phyloP scores from a whole-genome alignment of 2,329 filamentous ascomycete genomes.

The Phialophora chinensis region DNA sequence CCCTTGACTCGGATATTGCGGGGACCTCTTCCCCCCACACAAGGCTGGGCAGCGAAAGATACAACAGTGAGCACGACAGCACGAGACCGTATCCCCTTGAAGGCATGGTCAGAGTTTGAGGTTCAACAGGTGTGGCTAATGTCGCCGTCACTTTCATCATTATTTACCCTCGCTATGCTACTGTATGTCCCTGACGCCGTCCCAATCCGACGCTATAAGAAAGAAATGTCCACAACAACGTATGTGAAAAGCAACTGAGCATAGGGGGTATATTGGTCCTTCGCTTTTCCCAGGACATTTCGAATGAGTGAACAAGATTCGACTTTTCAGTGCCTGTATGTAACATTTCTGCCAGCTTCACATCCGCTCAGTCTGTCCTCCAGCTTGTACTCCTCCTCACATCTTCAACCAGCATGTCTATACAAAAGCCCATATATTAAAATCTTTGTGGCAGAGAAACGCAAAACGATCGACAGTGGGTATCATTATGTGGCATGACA shows the following conservation, averaged over 20 bases:
- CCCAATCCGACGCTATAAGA: neutral
- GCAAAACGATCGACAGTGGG: constrained; percentile 3
- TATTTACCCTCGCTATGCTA: constrained; percentile 8
- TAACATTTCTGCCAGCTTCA: neutral
- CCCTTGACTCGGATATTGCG: neutral
- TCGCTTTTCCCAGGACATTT: neutral
- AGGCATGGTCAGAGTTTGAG: neutral
- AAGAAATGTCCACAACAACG: neutral
- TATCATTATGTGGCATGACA: constrained; percentile 11
- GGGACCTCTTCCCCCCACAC: neutral
- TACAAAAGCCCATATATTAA: constrained; percentile 5
- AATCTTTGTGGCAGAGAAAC: constrained; percentile 3
- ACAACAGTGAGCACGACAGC: neutral
- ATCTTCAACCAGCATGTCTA: neutral
- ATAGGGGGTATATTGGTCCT: constrained; percentile 17
- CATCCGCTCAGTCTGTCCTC: neutral
- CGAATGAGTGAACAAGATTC: neutral
- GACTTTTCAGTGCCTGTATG: neutral
- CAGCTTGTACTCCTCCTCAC: neutral
- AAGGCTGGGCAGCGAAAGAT: neutral
- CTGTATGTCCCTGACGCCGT: neutral
- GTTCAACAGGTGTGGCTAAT: neutral
- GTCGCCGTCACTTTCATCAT: neutral
- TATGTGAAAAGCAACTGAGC: neutral
- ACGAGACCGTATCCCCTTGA: too few species aligned